Conservation (phyloP, 345 rosid species). For the Aegle marmelos region DNA sequence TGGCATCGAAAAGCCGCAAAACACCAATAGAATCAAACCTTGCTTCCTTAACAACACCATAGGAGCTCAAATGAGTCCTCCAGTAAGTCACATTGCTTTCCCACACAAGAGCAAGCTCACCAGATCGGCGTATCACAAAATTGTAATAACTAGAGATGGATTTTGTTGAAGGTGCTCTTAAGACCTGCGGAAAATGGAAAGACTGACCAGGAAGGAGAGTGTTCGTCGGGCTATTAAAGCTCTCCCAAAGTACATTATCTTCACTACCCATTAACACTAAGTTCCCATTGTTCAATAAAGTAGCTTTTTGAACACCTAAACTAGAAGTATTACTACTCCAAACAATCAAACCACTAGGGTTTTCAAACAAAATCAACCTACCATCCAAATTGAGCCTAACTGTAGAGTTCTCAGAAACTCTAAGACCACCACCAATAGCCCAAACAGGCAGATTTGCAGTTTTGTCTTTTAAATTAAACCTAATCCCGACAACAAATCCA, state of each 20-base stretch:
- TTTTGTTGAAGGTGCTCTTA: constrained; percentile 34
- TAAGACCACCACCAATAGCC: constrained; percentile 36
- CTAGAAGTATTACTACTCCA: constrained; percentile 32
- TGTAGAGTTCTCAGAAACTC: constrained; percentile 34
- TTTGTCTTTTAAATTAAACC: constrained; percentile 35
- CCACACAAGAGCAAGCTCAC: constrained; percentile 44
- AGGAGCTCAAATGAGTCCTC: constrained; percentile 29
- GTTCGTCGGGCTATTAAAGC: constrained; percentile 36
- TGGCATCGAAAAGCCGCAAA: constrained; percentile 24
- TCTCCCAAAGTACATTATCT: constrained; percentile 32
- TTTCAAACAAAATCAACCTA: constrained; percentile 34
- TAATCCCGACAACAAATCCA: constrained; percentile 31
- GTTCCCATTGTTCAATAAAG: constrained; percentile 35
- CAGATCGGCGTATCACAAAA: constrained; percentile 25
- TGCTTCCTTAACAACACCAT: constrained; percentile 24
- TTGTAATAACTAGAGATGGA: constrained; percentile 33
- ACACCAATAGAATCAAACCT: constrained; percentile 29
- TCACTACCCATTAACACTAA: constrained; percentile 30
- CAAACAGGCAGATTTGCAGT: constrained; percentile 34
- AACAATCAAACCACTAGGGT: constrained; percentile 28
- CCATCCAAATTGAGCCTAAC: constrained; percentile 36
- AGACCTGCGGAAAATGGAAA: constrained; percentile 32
- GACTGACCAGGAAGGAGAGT: constrained; percentile 42
- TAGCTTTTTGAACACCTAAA: constrained; percentile 35
- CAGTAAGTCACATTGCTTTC: constrained; percentile 40